Evolutionary conservation across 192 early-diverging fungal genomes (phyloP), one percentile per base, ranked within the genome.

Genomic region (Physocladia obscura): DNA sequence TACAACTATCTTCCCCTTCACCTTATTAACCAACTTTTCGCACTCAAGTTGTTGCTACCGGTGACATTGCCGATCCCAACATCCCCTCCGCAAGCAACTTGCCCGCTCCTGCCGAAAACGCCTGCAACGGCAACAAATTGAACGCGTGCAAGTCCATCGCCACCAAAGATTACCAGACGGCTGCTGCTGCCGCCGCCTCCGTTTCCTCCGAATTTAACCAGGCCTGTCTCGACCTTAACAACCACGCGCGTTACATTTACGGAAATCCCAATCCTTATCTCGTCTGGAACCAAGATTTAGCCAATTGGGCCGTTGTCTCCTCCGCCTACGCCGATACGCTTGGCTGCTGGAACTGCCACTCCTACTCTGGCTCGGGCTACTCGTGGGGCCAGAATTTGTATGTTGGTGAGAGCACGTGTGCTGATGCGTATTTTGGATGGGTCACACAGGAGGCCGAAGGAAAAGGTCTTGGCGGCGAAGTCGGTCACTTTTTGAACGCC

Each of bases 381-480:
- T 19, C 38, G 36, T 47, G 36, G 36, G 60, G 38, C 13, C 60
- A 62, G 24, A 62, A 62, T 31, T 29, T 62, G 44, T 62, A 62
- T 26, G 13, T 19, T 8, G 36, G 60, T 4, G 21, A 44, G n/a
- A 6, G 4, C 29, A 32, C 48, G 4, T 65, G 62, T n/a, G 44
- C 48, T 6, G 49, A 51, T 17, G 26, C 24, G 29, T 65, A 65
- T 52, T 51, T 31, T 26, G 62, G 62, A n/a, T 62, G 60, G 60
- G 62, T 65, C 26, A 65, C 62, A 27, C 24, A 19, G 11, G 60
- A 62, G 47, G 39, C 36, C 8, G 21, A 34, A 21, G 57, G 57
- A 13, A 21, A 15, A 4, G 30, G 31, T 0, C n/a, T n/a, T 44
- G n/a, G 13, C 35, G 13, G 11, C 5, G 57, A 34, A n/a, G 35